Percentiles rank a stretch among this genome's conserved stretches.
phyloP scores from a whole-genome alignment of 306 rosid species.

The Ochetophila trinervis region DNA sequence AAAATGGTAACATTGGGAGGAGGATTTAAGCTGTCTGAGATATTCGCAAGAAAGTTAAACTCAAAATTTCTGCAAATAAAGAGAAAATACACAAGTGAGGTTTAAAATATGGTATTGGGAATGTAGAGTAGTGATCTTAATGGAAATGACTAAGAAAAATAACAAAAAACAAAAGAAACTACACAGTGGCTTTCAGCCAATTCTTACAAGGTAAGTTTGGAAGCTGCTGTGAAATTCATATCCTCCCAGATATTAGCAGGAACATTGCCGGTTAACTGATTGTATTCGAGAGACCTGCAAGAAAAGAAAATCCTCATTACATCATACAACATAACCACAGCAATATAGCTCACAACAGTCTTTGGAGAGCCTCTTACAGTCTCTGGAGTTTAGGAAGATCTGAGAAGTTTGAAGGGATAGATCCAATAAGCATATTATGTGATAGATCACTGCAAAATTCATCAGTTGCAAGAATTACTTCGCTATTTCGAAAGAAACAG shows the following conservation, averaged over 20 bases:
- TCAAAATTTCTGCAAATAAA: slow-evolving; percentile 13
- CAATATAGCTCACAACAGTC: no score
- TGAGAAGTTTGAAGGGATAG: slow-evolving; percentile 13
- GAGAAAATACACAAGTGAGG: neutral
- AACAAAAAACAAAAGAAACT: neutral
- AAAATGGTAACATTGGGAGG: slow-evolving; percentile 14
- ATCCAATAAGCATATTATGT: slow-evolving; percentile 9
- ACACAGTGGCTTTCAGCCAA: no score
- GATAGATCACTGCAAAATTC: slow-evolving; percentile 12
- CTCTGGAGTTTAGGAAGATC: slow-evolving; percentile 18
- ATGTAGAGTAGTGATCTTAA: neutral
- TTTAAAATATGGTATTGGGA: neutral
- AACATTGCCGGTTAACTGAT: slow-evolving; percentile 8
- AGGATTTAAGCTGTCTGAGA: slow-evolving; percentile 17
- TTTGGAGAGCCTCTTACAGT: slow-evolving; percentile 13
- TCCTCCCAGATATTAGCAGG: slow-evolving; percentile 14
- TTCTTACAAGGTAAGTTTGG: slow-evolving; percentile 12
- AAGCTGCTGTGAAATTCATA: neutral
- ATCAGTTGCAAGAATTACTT: neutral
- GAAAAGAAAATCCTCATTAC: neutral
- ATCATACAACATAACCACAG: neutral
- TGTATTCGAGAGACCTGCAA: slow-evolving; percentile 9
- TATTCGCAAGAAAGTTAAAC: slow-evolving; percentile 10
- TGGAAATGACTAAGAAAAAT: neutral
- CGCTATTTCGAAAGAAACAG: neutral